phyloP scores from a whole-genome alignment of 2,329 filamentous ascomycete genomes.

The Aspergillus neotritici region DNA sequence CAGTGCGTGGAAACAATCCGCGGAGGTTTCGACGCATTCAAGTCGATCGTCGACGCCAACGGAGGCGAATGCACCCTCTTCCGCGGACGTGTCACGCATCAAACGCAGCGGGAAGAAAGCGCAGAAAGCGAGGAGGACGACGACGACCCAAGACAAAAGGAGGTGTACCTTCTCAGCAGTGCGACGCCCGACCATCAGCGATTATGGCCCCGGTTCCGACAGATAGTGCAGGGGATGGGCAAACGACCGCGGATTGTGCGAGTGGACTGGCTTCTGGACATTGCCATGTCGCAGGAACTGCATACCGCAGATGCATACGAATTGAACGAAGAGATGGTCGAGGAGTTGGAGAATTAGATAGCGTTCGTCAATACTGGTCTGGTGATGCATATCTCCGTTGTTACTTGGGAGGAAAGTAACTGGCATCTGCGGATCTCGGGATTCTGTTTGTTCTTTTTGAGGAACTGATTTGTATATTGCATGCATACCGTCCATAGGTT shows the following conservation, averaged over 20 bases:
- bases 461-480: neutral
- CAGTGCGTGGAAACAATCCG: slow-evolving; percentile 78
- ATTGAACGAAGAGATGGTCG: slow-evolving; percentile 29
- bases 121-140: slow-evolving; percentile 50
- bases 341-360: slow-evolving; percentile 16
- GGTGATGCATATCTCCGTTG: neutral
- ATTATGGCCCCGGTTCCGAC: slow-evolving; percentile 73
- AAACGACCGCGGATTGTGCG: slow-evolving; percentile 76
- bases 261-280: slow-evolving; percentile 83
- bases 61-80: slow-evolving; percentile 77
- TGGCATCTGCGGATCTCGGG: neutral
- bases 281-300: slow-evolving; percentile 81
- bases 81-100: slow-evolving; percentile 65
- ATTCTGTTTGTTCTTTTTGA: slow-evolving; percentile 3
- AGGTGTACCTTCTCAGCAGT: slow-evolving; percentile 78
- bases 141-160: slow-evolving; percentile 57
- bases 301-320: slow-evolving; percentile 60
- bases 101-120: slow-evolving; percentile 49
- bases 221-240: slow-evolving; percentile 70
- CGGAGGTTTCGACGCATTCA: slow-evolving; percentile 78
- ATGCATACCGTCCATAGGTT: no score
- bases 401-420: neutral
- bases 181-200: slow-evolving; percentile 60
- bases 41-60: slow-evolving; percentile 79
- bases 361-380: neutral